phyloP scores from a whole-genome alignment of 2,329 filamentous ascomycete genomes.

The Cordyceps cicadae region DNA sequence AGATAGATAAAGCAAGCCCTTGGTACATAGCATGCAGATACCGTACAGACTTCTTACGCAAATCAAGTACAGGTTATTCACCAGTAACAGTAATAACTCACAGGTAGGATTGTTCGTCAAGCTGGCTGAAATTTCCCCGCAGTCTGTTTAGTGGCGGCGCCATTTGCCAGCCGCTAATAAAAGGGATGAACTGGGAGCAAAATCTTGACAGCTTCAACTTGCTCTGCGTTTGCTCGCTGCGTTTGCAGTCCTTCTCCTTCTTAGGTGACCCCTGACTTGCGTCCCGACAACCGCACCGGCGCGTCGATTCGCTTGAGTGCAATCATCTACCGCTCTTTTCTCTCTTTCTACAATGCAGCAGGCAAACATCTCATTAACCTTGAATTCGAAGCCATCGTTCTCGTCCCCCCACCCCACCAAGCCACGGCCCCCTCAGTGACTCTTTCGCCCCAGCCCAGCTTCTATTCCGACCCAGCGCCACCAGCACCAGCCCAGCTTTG shows the following conservation, averaged over 20 bases:
- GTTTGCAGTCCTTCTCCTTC: background rate
- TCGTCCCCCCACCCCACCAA: background rate
- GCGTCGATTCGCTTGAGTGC: background rate
- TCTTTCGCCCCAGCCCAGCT: background rate
- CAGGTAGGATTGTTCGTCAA: background rate
- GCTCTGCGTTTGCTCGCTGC: background rate
- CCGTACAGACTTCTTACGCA: too few species aligned
- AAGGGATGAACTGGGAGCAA: background rate
- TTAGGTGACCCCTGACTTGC: background rate
- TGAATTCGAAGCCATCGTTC: background rate
- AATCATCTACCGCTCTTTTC: background rate
- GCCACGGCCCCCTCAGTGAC: background rate
- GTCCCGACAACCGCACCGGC: background rate
- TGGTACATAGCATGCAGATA: too few species aligned
- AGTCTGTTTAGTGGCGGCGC: background rate
- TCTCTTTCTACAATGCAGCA: background rate
- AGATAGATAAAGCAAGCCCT: too few species aligned
- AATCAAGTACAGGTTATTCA: too few species aligned
- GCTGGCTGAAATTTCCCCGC: background rate
- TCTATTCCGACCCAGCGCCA: conserved; percentile 1
- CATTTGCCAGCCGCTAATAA: background rate
- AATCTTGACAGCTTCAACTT: background rate
- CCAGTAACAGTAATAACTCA: too few species aligned
- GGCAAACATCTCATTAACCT: background rate
- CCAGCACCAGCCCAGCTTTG: background rate